A percentile compares a stretch with the other conserved stretches of the same genome.
These are phyloP conservation scores for Mentha longifolia DNA, from an alignment of 257 asterid species.

Conservation along the genomic window DNA sequence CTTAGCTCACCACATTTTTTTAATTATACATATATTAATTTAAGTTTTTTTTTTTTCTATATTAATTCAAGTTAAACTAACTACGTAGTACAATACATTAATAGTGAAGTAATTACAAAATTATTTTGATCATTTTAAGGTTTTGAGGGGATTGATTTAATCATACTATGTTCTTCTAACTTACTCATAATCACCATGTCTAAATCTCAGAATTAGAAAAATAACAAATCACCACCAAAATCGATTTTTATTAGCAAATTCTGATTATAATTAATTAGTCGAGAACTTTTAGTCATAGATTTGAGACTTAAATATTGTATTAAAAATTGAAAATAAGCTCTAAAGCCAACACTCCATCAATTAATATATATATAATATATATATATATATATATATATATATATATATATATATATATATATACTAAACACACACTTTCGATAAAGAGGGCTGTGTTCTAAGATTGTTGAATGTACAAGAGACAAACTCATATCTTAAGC, in stretches of 20 bases:
- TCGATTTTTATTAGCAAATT: not conserved
- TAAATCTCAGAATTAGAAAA: not conserved
- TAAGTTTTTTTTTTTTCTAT: too few relatives aligned
- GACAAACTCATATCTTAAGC: slow-evolving; percentile 25
- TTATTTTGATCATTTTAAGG: not conserved
- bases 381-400: too few relatives aligned
- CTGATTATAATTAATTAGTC: not conserved
- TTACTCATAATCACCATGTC: not conserved
- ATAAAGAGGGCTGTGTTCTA: slow-evolving; percentile 5
- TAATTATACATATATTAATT: not conserved
- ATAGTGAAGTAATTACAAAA: slow-evolving; percentile 28
- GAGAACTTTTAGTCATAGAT: not conserved
- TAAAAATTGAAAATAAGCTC: not conserved
- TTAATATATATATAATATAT: too few relatives aligned
- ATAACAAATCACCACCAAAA: not conserved
- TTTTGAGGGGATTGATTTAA: not conserved
- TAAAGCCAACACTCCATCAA: not conserved
- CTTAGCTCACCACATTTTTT: slow-evolving; percentile 23
- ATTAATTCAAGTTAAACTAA: not conserved
- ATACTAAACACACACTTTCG: not conserved
- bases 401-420: too few relatives aligned
- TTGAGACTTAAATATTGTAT: not conserved
- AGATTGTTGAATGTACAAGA: slow-evolving; percentile 29
- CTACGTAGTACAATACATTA: slow-evolving; percentile 9
- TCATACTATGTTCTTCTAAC: too few relatives aligned